A percentile compares a stretch with the other conserved stretches of the same genome.
phyloP scores from a whole-genome alignment of 805 yeast species.

The Spathaspora girioi region DNA sequence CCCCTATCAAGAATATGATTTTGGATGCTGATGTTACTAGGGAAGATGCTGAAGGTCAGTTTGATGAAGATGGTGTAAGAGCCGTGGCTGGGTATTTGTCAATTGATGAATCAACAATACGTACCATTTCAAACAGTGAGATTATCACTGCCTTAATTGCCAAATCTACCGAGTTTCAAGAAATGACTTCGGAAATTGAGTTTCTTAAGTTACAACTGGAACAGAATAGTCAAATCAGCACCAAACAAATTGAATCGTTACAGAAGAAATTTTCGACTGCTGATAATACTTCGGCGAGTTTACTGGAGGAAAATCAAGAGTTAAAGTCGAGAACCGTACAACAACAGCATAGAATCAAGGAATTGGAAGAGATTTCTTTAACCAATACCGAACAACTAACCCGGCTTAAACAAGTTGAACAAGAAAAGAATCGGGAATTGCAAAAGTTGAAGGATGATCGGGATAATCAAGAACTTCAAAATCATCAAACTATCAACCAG shows the following conservation, averaged over 20 bases:
- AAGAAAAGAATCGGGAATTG: constrained; percentile 10
- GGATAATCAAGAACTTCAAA: constrained; percentile 23
- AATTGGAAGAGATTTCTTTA: constrained; percentile 8
- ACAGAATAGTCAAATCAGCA: constrained; percentile 10
- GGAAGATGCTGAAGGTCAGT: constrained; percentile 7
- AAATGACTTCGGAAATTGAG: constrained; percentile 26
- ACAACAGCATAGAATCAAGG: constrained; percentile 11
- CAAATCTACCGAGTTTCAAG: constrained; percentile 26
- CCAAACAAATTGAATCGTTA: constrained; percentile 16
- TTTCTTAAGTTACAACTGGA: constrained; percentile 34
- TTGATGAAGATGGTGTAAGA: constrained; percentile 12
- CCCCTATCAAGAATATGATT: constrained; percentile 11
- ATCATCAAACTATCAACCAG: constrained; percentile 23
- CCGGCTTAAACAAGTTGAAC: constrained; percentile 13
- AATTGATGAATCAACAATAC: constrained; percentile 15
- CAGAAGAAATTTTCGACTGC: constrained; percentile 17
- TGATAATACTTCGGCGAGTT: constrained; percentile 18
- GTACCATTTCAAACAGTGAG: constrained; percentile 6
- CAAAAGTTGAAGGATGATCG: constrained; percentile 8
- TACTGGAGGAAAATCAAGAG: constrained; percentile 15
- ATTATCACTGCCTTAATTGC: constrained; percentile 18
- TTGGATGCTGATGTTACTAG: constrained; percentile 4
- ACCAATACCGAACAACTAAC: constrained; percentile 16
- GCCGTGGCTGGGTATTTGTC: constrained; percentile 25
- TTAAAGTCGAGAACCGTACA: constrained; percentile 8